A percentile compares a stretch with the other conserved stretches of the same genome.
Conservation (phyloP, 2,329 filamentous ascomycete species). For the Pseudogymnoascus verrucosus region DNA sequence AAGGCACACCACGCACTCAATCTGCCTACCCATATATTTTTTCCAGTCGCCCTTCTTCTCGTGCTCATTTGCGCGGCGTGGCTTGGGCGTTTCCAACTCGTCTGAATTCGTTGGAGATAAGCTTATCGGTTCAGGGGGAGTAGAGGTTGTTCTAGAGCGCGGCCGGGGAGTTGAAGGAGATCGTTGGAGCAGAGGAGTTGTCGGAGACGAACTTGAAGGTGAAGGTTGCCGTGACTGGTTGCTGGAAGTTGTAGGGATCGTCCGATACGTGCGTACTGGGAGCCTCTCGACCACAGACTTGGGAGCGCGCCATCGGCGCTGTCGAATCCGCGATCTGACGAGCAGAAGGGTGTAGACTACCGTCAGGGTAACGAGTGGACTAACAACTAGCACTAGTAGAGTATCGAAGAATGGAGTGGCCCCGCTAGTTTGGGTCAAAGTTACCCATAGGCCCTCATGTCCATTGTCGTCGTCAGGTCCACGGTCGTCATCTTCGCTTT, state of each 20-base stretch:
- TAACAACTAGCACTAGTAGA: slow-evolving; percentile 90
- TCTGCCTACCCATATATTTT: slow-evolving; percentile 59
- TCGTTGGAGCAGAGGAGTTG: slow-evolving; percentile 70
- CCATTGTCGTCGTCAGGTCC: slow-evolving; percentile 29
- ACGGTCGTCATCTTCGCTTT: slow-evolving; percentile 15
- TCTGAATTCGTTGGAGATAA: slow-evolving; percentile 36
- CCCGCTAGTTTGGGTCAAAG: slow-evolving; percentile 81
- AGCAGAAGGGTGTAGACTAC: slow-evolving; percentile 87
- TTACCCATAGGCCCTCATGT: slow-evolving; percentile 89
- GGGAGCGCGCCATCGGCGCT: slow-evolving; percentile 89
- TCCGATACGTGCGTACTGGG: slow-evolving; percentile 93
- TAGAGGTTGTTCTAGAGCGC: slow-evolving; percentile 58
- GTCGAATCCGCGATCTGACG: slow-evolving; percentile 77
- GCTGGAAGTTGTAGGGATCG: slow-evolving; percentile 54
- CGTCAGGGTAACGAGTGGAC: slow-evolving; percentile 83
- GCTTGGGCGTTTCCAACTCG: slow-evolving; percentile 21
- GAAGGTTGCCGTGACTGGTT: slow-evolving; percentile 53
- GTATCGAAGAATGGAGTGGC: slow-evolving; percentile 94
- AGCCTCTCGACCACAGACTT: slow-evolving; percentile 92
- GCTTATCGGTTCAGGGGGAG: slow-evolving; percentile 44
- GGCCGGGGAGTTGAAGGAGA: slow-evolving; percentile 46
- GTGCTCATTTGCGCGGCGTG: slow-evolving; percentile 29
- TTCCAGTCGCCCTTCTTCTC: slow-evolving; percentile 53
- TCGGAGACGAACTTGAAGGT: slow-evolving; percentile 58
- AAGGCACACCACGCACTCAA: slow-evolving; percentile 92